Evolutionary conservation across 345 rosid species (phyloP), one percentile per base, ranked within the genome.

Genomic region (Lepidium didymum): DNA sequence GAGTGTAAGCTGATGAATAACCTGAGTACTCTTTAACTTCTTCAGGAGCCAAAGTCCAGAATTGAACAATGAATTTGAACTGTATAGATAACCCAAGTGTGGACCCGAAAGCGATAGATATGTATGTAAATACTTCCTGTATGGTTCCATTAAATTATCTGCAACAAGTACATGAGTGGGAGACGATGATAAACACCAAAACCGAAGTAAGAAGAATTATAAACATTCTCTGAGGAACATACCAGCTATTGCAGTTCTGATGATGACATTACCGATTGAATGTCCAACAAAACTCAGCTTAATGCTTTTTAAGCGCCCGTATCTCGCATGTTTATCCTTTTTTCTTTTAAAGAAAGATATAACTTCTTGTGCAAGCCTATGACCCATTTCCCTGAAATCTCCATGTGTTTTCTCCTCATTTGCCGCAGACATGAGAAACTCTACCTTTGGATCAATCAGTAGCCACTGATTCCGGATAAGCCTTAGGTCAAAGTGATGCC

Each of bases 401-500:
- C 98, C 99, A 9, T 96, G 84, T 70, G 98, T 95, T 77, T 80
- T 95, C 13, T 89, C 96, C 81, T 91, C 94, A 69, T 95, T 91
- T 72, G 75, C 89, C 74, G 91, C 94, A 4, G 99, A 95, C 99
- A 95, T 91, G 49, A 95, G 96, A 80, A 87, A 84, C 75, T 95
- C 92, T 75, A 80, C 77, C 83, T 78, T 87, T 35, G 96, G 87
- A 79, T 95, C 96, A 62, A 95, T 82, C 82, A 95, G 68, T 52
- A 95, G 96, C 99, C 99, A 95, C 57, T 95, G 98, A 72, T 95
- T 95, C 62, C 98, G 84, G 57, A 95, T 72, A 73, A 87, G 98
- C 68, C 99, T 81, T 62, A 95, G 78, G 85, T 95, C 99, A 76
- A 95, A 83, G 84, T 95, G 99, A 82, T 95, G 96, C 75, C 98